These are phyloP conservation scores for Cardamine chenopodiifolia DNA, from an alignment of 345 rosid species.

Conservation along the genomic window DNA sequence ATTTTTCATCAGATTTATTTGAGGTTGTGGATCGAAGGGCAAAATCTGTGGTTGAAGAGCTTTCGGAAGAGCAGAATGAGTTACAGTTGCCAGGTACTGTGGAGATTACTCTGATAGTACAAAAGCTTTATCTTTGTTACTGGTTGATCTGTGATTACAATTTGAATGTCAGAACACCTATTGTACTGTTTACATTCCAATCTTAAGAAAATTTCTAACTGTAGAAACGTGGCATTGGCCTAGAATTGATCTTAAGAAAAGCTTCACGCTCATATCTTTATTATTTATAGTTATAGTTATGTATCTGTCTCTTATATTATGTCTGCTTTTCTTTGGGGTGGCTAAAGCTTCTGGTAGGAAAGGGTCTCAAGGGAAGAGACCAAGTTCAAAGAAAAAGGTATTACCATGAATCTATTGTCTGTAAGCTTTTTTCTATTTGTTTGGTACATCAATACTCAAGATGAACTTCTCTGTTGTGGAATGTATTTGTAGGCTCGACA, in stretches of 20 bases:
- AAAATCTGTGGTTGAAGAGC: slow-evolving; percentile 85
- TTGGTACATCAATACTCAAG: slow-evolving; percentile 4
- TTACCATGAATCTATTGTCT: slow-evolving; percentile 13
- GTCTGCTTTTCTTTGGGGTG: slow-evolving; percentile 24
- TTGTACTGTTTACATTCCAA: not conserved
- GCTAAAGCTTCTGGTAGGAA: slow-evolving; percentile 64
- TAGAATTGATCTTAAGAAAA: not conserved
- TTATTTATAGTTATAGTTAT: not conserved
- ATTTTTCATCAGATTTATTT: slow-evolving; percentile 64
- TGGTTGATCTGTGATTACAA: slow-evolving; percentile 7
- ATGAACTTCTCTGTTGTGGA: slow-evolving; percentile 17
- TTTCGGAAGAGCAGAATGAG: slow-evolving; percentile 75
- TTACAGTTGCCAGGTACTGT: slow-evolving; percentile 61
- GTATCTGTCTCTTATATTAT: slow-evolving; percentile 15
- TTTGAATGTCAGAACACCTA: not conserved
- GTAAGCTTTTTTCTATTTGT: not conserved
- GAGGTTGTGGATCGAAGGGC: slow-evolving; percentile 98
- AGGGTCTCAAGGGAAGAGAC: slow-evolving; percentile 70
- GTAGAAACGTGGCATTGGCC: slow-evolving; percentile 1
- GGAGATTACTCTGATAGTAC: not conserved
- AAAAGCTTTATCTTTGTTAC: not conserved
- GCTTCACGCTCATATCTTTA: not conserved
- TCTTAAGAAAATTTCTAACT: not conserved
- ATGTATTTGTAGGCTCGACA: slow-evolving; percentile 56
- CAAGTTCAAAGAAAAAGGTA: slow-evolving; percentile 72